These are phyloP conservation scores for Phialemoniopsis sp. DNA, from an alignment of 2,329 filamentous ascomycete species.

Conservation along the genomic window DNA sequence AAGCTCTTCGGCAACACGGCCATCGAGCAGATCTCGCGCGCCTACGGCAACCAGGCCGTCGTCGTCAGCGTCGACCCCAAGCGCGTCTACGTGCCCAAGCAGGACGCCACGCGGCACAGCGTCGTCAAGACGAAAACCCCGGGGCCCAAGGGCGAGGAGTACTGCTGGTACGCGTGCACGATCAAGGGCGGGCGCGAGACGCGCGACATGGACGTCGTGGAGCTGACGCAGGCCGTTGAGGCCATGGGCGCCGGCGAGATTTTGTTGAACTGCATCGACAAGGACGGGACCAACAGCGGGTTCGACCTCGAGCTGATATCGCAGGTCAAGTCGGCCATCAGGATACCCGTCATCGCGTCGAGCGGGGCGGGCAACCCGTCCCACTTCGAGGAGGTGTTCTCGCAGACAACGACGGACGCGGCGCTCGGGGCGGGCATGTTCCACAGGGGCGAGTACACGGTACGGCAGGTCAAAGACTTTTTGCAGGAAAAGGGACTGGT, in stretches of 20 bases:
- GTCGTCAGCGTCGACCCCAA: slow-evolving; percentile 95
- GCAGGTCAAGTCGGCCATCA: slow-evolving; percentile 81
- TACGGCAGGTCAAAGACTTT: slow-evolving; percentile 87
- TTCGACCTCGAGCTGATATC: slow-evolving; percentile 91
- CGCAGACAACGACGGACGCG: slow-evolving; percentile 80
- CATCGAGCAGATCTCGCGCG: slow-evolving; percentile 89
- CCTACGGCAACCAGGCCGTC: slow-evolving; percentile 95
- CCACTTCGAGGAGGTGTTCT: slow-evolving; percentile 91
- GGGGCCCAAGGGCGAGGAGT: slow-evolving; percentile 71
- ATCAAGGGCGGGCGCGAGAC: slow-evolving; percentile 93
- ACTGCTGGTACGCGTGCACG: slow-evolving; percentile 97
- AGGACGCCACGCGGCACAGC: slow-evolving; percentile 67
- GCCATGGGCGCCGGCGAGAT: slow-evolving; percentile 95
- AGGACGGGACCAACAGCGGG: slow-evolving; percentile 88
- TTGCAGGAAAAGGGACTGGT: slow-evolving; percentile 66
- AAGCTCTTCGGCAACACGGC: slow-evolving; percentile 77
- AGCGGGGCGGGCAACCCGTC: slow-evolving; percentile 84
- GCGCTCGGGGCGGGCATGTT: slow-evolving; percentile 97
- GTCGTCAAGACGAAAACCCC: slow-evolving; percentile 66
- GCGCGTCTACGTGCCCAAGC: slow-evolving; percentile 76
- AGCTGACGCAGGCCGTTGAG: slow-evolving; percentile 85
- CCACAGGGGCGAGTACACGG: slow-evolving; percentile 91
- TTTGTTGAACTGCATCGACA: slow-evolving; percentile 95
- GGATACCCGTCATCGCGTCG: slow-evolving; percentile 91
- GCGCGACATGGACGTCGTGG: slow-evolving; percentile 87